Percentiles rank a stretch among this genome's conserved stretches.
These are phyloP conservation scores for Camelina neglecta DNA, from an alignment of 345 rosid genomes.

Conservation along the genomic window DNA sequence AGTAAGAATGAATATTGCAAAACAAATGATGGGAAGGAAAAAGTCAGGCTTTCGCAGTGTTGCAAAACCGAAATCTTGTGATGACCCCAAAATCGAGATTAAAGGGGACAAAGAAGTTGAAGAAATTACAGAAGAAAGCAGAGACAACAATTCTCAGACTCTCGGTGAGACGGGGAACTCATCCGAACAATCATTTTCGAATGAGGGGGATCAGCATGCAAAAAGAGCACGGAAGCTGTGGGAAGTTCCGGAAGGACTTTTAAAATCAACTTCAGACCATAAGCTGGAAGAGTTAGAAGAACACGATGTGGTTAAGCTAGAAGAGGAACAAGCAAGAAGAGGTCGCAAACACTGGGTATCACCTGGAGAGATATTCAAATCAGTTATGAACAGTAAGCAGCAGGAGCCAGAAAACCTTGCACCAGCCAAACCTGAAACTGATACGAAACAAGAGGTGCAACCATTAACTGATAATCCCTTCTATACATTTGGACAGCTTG, in stretches of 20 bases:
- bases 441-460: constrained; percentile 41
- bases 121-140: constrained; percentile 46
- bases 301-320: constrained; percentile 44
- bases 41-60: constrained; percentile 57
- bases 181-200: constrained; percentile 34
- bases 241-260: constrained; percentile 39
- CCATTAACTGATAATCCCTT: constrained; percentile 42
- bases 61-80: constrained; percentile 48
- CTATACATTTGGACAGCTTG: constrained; percentile 47
- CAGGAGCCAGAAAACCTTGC: constrained; percentile 47
- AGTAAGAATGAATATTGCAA: constrained; percentile 72
- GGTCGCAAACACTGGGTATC: constrained; percentile 47
- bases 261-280: constrained; percentile 40
- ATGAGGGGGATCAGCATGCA: constrained; percentile 43
- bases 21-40: constrained; percentile 72
- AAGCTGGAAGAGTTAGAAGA: constrained; percentile 48
- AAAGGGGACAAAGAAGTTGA: constrained; percentile 43
- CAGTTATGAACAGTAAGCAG: constrained; percentile 37
- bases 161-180: constrained; percentile 28
- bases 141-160: constrained; percentile 40
- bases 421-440: constrained; percentile 44
- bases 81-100: constrained; percentile 43
- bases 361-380: constrained; percentile 39
- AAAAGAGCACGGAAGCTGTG: constrained; percentile 43
- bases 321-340: constrained; percentile 47